Evolutionary conservation across 805 yeast genomes (phyloP), one percentile per base, ranked within the genome.

Genomic region (Wickerhamiella slavikovae): DNA sequence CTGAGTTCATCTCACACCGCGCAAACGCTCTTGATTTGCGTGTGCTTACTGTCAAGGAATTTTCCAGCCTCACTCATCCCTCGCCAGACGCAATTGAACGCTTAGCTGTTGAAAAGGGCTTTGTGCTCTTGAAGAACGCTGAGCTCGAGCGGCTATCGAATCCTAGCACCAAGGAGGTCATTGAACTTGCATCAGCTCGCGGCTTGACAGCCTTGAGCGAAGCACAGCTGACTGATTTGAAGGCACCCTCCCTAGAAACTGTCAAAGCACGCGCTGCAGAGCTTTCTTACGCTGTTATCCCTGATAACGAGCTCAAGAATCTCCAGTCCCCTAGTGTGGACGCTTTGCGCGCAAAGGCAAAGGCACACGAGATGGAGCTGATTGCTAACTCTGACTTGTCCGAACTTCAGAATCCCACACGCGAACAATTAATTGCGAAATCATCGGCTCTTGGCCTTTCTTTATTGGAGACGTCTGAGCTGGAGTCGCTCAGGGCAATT

Each of bases 121-220:
- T 12, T 13, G 17, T 17, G 10, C 30, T 24, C 4, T 25, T 27
- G 11, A 31, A 31, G 2, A 31, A 24, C 10, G 29, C 33, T 9
- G 14, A 31, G 2, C 12, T 24, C 14, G 32, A 27, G 15, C 18
- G 15, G n/a, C 27, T 34, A 4, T 10, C 20, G 8, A 31, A 26
- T 9, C 31, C 33, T 9, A 14, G 29, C 2, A 14, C 17, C n/a
- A 31, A 30, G 6, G 27, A 19, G n/a, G 27, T 34, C 8, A 12
- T 17, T 3, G 16, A 22, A 4, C 15, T 16, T 3, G 32, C 32
- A 3, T 10, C 15, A 2, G 12, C n/a, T 16, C 29, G 17, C 12
- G 24, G 35, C 23, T 37, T 32, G 17, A 31, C 27, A 2, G 42
- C 48, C 2, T 14, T 53, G 11, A 39, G 47, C 6, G 29, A 21